Conservation (phyloP, 176 grass and related monocot genomes). For the Musa acuminata region DNA sequence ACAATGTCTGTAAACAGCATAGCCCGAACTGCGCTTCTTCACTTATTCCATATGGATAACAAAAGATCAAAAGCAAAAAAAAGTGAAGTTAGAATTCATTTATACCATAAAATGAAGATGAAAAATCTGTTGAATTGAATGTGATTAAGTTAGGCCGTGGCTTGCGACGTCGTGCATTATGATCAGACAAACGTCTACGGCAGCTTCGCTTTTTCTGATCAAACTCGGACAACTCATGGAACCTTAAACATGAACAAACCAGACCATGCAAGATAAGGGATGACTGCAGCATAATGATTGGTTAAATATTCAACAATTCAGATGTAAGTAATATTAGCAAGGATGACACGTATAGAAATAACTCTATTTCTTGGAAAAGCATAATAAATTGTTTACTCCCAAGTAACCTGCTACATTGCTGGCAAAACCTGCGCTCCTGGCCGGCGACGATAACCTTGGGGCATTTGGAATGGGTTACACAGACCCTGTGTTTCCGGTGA, state of each 20-base stretch:
- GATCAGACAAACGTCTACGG: conserved; percentile 78
- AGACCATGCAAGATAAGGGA: conserved; percentile 18
- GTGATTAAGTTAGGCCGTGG: conserved; percentile 58
- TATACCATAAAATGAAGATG: conserved; percentile 68
- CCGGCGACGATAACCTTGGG: conserved; percentile 60
- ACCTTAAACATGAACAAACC: conserved; percentile 44
- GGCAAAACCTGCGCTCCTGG: conserved; percentile 88
- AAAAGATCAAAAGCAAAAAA: neutral
- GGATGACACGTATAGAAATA: neutral
- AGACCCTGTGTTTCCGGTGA: conserved; percentile 85
- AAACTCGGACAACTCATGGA: conserved; percentile 80
- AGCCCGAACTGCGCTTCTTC: neutral
- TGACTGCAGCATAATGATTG: neutral
- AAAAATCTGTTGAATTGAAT: conserved; percentile 54
- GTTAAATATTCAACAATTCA: neutral
- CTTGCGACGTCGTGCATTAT: conserved; percentile 88
- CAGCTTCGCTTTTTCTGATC: conserved; percentile 95
- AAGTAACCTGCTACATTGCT: conserved; percentile 89
- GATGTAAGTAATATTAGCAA: neutral
- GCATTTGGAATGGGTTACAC: conserved; percentile 62
- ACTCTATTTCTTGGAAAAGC: neutral
- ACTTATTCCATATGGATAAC: neutral
- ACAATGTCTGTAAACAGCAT: neutral
- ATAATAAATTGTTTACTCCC: neutral
- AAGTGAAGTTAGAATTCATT: neutral